Evolutionary conservation across 2,329 filamentous ascomycete genomes (phyloP), one percentile per base, ranked within the genome.

Genomic region (Epichloe gansuensis): DNA sequence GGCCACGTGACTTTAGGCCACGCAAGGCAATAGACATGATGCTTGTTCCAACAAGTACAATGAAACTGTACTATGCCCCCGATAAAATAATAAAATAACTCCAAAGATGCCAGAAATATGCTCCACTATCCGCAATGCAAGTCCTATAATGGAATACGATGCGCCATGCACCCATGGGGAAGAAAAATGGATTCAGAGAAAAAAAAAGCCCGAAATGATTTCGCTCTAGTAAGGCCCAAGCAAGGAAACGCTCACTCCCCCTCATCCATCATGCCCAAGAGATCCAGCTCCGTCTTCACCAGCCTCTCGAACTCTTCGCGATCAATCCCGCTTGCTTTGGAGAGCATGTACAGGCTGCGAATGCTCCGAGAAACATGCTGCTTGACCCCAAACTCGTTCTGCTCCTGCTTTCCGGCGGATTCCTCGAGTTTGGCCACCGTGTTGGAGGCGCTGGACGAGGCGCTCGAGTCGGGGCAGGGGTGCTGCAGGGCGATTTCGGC

Each of bases 331-430:
- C 81, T 81, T 1, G 82, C 77, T 43, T 77, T 78, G 25, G 86
- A 83, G 56, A 93, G 69, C 58, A 85, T 70, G 65, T 82, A 91
- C 58, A 93, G 67, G 65, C 85, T 90, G 72, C 88, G 85, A 52
- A 93, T 78, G 62, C 83, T 86, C 8, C 85, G 83, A 38, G 82
- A 83, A 45, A 93, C 82, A 67, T 91, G 87, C 67, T 90, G 84
- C 67, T 86, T 86, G 52, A 93, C 80, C 13, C 82, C 86, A 52
- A 85, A 78, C 67, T 90, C 85, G 52, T 75, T 80, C 60, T 83
- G 78, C 54, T 82, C 80, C 59, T 77, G 76, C 57, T 72, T 74
- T 41, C 72, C 74, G 2, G 78, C 79, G 15, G 70, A 72, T 48
- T 75, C 74, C 59, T 83, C 80, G 31, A 82, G 74, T 61, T 74